Conservation (phyloP, 73 alveolate species). For the Tetrahymena malaccensis region DNA sequence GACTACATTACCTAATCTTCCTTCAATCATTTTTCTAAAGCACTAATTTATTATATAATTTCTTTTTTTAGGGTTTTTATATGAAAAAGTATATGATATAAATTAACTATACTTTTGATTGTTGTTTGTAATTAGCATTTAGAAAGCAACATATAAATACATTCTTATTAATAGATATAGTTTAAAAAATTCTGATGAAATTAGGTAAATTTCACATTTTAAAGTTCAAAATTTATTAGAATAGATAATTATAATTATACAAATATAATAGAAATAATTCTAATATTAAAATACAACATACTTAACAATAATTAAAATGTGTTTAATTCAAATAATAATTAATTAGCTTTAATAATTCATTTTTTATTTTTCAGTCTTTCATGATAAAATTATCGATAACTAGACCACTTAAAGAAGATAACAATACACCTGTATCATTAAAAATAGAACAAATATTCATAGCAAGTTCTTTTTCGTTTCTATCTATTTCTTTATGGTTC, state of each 20-base stretch:
- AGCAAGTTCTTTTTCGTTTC: conserved; percentile 23
- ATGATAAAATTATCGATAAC: background rate
- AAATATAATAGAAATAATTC: no score
- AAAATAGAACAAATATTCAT: conserved; percentile 27
- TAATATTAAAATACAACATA: no score
- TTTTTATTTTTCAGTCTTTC: background rate
- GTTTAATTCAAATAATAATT: no score
- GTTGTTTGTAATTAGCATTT: background rate
- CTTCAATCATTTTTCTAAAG: background rate
- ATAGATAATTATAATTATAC: no score
- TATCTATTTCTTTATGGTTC: background rate
- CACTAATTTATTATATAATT: background rate
- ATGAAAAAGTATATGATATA: background rate
- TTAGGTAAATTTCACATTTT: background rate
- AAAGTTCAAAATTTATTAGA: no score
- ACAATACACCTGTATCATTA: background rate
- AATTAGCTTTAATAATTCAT: background rate
- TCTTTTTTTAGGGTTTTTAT: background rate
- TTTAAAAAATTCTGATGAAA: background rate
- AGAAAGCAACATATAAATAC: no score
- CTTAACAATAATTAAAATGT: no score
- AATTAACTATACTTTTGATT: background rate
- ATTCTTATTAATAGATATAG: background rate
- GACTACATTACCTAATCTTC: background rate
- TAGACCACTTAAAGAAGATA: background rate